A percentile compares a stretch with the other conserved stretches of the same genome.
Evolutionary conservation across 257 asterid species (phyloP).

Genomic region (Capsicum chinense): DNA sequence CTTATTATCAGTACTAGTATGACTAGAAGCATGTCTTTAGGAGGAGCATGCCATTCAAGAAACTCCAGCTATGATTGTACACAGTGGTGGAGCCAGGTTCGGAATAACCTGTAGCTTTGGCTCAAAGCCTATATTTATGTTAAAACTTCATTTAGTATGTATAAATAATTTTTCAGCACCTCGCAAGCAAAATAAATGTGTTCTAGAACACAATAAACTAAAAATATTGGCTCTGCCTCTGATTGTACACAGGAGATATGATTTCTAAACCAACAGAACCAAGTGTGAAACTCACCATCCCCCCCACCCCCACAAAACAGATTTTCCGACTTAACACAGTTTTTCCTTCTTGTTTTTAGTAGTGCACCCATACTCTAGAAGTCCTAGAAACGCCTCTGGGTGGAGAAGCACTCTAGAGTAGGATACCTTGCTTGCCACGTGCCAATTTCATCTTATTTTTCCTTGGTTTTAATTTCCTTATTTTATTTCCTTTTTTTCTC

Average conservation of each 20-base stretch:
- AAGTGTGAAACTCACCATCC: background rate
- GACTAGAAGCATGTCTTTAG: background rate
- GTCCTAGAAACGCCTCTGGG: too few relatives aligned
- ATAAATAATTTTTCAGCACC: background rate
- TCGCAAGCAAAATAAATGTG: background rate
- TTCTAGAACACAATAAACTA: background rate
- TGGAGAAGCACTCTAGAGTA: too few relatives aligned
- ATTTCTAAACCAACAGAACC: background rate
- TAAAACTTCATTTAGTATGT: background rate
- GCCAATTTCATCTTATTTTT: background rate
- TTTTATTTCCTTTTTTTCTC: background rate
- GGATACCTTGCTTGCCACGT: background rate
- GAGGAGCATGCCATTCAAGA: background rate
- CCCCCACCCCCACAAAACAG: background rate
- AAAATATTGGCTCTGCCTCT: background rate
- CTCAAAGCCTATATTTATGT: background rate
- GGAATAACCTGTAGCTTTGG: background rate
- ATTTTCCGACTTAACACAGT: too few relatives aligned
- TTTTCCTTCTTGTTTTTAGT: too few relatives aligned
- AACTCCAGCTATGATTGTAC: background rate
- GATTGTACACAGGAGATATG: background rate
- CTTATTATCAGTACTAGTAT: background rate
- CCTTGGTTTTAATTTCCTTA: background rate
- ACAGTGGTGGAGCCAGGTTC: background rate
- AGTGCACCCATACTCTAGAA: too few relatives aligned